Base-by-base conservation (phyloP, 202 grass and related monocot species). In the Carex arenaria region DNA sequence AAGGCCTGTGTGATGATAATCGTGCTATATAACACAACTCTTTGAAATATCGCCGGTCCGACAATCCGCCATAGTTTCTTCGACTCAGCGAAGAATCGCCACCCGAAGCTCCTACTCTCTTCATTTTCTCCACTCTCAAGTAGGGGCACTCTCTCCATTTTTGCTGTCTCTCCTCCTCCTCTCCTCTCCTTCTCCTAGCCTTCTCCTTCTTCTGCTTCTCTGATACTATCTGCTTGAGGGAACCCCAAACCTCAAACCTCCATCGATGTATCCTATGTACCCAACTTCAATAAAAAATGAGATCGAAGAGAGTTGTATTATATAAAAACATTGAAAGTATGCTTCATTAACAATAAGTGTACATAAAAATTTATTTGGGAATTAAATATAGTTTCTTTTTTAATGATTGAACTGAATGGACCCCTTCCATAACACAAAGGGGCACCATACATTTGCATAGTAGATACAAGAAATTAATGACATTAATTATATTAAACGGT, bases 51-150 rank as follows among this genome's bases (percentile, higher is more conserved):
- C 53, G 90, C 90, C 15, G 93, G 93, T 14, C 93, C 93, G 0
- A 92, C 93, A 84, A 90, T 90, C 5, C 66, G 49, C 93, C 93
- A 95, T 43, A 92, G 84, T 79, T 84, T 85, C 84, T 90, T 88
- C 18, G 88, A 92, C 84, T 95, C 93, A 10, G 69, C 78, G 80
- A 85, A 92, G 70, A 87, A 86, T 65, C 63, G 70, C 38, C 17
- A 1, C 66, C 67, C 87, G 65, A 76, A 56, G 10, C 73, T 59
- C 23, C 30, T n/a, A 4, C 7, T 36, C 12, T 80, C 55, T 47
- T 80, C 56, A 11, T 10, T 22, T 80, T 47, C 78, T 5, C 13
- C 17, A 47, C n/a, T 61, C 60, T 80, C 60, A 26, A 80, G 78
- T 42, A 80, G 56, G n/a, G 78, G 78, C 23, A 80, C 55, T 80